Base-by-base conservation (phyloP, 208 protist species). In the Trypanosoma congolense region DNA sequence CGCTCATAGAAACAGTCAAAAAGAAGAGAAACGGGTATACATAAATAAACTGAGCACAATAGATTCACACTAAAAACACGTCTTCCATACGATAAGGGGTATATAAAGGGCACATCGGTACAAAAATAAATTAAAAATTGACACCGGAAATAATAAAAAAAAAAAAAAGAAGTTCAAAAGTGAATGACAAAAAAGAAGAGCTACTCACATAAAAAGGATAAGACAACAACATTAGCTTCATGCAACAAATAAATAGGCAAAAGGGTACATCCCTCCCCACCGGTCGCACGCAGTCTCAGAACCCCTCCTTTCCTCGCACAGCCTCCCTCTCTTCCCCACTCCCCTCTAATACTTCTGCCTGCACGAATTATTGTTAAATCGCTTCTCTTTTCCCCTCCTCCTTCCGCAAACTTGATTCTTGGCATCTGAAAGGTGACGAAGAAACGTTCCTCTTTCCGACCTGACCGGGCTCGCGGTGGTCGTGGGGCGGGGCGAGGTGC, bases 381-480 rank as follows among this genome's bases (percentile, higher is more conserved):
- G 6, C 42, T 24, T 46, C 35, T 56, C 28, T 24, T 28, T 44
- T 46, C 35, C 14, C 0, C 36, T 53, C 46, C 35, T 12, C 25
- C 45, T 33, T 46, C 56, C 33, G 26, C 53, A n/a, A 19, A 6
- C 22, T 36, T 53, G 33, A 40, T 53, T 52, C 30, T 52, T 26
- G n/a, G n/a, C n/a, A n/a, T n/a, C n/a, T n/a, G 40, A 24, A 22
- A 90, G 83, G 83, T 90, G 18, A 80, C 75, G 18, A 81, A 80
- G 41, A 90, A 90, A 53, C 71, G 75, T 10, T 90, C 83, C n/a
- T 64, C 79, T 45, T 83, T 80, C 30, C 69, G 77, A 30, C 68
- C 78, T 0, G 74, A 68, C 10, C 53, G 57, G 25, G 65, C 55
- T 4, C 77, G 77, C 18, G 81, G 81, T 54, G 68, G 79, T 14